phyloP scores from a whole-genome alignment of 768 basidiomycete genomes.

The Xerocomus spinulosus region DNA sequence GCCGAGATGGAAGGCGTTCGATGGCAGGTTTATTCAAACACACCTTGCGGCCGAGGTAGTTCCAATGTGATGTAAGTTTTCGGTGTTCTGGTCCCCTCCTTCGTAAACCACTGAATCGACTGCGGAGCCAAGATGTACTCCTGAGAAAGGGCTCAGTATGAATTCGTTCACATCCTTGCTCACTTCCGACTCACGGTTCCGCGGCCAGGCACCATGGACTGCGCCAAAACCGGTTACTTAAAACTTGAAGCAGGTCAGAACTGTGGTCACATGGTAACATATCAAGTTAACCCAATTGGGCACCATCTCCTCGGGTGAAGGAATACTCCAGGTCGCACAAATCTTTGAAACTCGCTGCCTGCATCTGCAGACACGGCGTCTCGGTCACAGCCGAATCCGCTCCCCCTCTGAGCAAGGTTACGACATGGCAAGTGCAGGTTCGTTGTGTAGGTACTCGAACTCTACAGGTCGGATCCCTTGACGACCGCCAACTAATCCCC shows the following conservation, averaged over 20 bases:
- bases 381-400: too few species aligned
- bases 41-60: neutral
- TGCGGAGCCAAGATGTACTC: neutral
- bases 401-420: too few species aligned
- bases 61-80: neutral
- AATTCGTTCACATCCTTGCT: neutral
- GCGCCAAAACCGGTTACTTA: neutral
- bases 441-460: constrained; percentile 64
- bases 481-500: constrained; percentile 56
- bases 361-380: too few species aligned
- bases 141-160: neutral
- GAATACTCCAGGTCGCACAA: constrained; percentile 45
- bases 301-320: constrained; percentile 56
- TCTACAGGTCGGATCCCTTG: constrained; percentile 20
- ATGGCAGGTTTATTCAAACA: neutral
- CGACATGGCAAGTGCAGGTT: constrained; percentile 50
- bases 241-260: neutral
- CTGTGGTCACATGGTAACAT: constrained; percentile 5
- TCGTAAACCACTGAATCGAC: neutral
- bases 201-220: constrained; percentile 52
- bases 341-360: constrained; percentile 62
- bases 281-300: constrained; percentile 35
- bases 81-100: neutral
- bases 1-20: neutral
- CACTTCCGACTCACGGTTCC: constrained; percentile 42